These are phyloP conservation scores for Hypoxylon sp. DNA, from an alignment of 2,329 filamentous ascomycete species.

Conservation along the genomic window DNA sequence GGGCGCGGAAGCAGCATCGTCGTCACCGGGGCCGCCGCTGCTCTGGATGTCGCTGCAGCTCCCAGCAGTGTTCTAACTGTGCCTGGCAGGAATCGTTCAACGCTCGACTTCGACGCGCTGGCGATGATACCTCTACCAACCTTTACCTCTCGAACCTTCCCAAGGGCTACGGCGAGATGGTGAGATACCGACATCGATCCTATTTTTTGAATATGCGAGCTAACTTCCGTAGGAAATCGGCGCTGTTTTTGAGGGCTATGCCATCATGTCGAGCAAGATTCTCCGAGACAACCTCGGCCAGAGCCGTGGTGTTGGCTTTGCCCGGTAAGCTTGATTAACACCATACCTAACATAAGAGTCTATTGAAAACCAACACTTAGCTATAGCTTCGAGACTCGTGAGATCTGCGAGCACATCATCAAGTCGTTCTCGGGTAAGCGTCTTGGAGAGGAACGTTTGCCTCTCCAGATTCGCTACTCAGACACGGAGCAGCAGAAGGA, in stretches of 20 bases:
- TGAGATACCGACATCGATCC: constrained; percentile 53
- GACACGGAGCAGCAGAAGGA: constrained; percentile 97
- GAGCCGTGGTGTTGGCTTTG: constrained; percentile 96
- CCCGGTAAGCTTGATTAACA: constrained; percentile 69
- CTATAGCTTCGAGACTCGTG: constrained; percentile 83
- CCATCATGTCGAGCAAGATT: constrained; percentile 93
- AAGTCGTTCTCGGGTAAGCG: constrained; percentile 81
- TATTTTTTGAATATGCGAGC: constrained; percentile 21
- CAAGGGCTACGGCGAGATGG: constrained; percentile 88
- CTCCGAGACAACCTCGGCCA: constrained; percentile 90
- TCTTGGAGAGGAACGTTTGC: constrained; percentile 79
- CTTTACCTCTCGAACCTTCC: constrained; percentile 98
- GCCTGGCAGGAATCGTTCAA: constrained; percentile 88
- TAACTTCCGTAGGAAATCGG: constrained; percentile 67
- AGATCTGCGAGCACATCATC: constrained; percentile 90
- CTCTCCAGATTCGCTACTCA: constrained; percentile 94
- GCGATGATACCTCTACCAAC: constrained; percentile 91
- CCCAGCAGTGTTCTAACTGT: constrained; percentile 21
- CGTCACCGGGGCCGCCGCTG: neutral
- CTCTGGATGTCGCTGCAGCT: neutral
- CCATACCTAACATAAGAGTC: constrained; percentile 2
- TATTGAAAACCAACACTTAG: constrained; percentile 35
- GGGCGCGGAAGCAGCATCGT: neutral
- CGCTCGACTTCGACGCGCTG: constrained; percentile 87
- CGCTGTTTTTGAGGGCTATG: constrained; percentile 79